Conservation (phyloP, 228 moss, liverwort and hornwort genomes). For the Sphagnum magellanicum region DNA sequence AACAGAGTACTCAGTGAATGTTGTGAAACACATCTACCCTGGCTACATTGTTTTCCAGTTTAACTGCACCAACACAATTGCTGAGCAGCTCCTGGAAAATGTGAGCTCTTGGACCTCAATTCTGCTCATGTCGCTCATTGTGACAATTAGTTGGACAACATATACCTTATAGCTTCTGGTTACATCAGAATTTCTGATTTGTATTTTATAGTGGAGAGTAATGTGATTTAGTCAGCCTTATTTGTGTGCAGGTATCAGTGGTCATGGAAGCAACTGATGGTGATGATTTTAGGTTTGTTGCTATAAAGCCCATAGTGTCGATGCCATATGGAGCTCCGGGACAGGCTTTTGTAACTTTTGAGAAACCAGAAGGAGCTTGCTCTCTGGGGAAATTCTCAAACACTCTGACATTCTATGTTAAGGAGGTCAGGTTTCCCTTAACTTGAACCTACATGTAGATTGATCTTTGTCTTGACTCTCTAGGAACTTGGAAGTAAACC, state of each 20-base stretch:
- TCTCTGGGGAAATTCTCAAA: constrained; percentile 69
- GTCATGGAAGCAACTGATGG: constrained; percentile 59
- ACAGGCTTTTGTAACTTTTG: constrained; percentile 75
- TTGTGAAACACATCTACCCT: constrained; percentile 81
- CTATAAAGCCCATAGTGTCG: constrained; percentile 47
- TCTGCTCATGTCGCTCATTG: not conserved
- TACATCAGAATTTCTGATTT: not conserved
- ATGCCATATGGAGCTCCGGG: constrained; percentile 74
- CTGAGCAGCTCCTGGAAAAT: constrained; percentile 79
- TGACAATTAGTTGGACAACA: not conserved
- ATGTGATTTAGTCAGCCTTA: not conserved
- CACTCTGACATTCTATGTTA: constrained; percentile 65
- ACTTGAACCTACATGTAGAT: not conserved
- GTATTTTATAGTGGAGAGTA: too few relatives aligned
- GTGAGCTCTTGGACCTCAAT: constrained; percentile 20
- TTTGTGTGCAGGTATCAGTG: constrained; percentile 49
- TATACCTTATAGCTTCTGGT: not conserved
- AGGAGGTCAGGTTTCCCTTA: constrained; percentile 43
- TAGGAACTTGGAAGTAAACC: too few relatives aligned
- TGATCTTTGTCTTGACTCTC: too few relatives aligned
- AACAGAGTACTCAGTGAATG: constrained; percentile 80
- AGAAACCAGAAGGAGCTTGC: constrained; percentile 50
- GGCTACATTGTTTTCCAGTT: constrained; percentile 78
- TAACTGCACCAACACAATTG: constrained; percentile 91
- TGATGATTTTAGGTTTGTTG: constrained; percentile 54